Percentiles rank a stretch among this genome's conserved stretches.
These are phyloP conservation scores for Zea mays DNA, from an alignment of 176 grass and related monocot species.

Conservation along the genomic window Zm-B73-REFERENCE-NAM-5.0 NC_050105.1:30654001-30654500, in stretches of 20 bases:
- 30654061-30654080: not conserved
- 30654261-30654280: slow-evolving; percentile 99
- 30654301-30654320: slow-evolving; percentile 16
- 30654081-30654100: not conserved
- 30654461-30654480: slow-evolving; percentile 77
- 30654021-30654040: not conserved
- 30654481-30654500: slow-evolving; percentile 80
- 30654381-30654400: not conserved
- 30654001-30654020: not conserved
- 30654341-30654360: not conserved
- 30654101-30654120: not conserved
- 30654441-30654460: slow-evolving; percentile 62
- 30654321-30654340: not conserved
- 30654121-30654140: not conserved
- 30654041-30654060: not conserved
- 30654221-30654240: slow-evolving; percentile 57
- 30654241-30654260: slow-evolving; percentile 69
- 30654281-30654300: slow-evolving; percentile 83
- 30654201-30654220: slow-evolving; percentile 41
- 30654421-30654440: slow-evolving; percentile 72
- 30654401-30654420: slow-evolving; percentile 15
- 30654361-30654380: not conserved
- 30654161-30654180: slow-evolving; percentile 86
- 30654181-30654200: slow-evolving; percentile 68
- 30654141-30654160: slow-evolving; percentile 57